These are phyloP conservation scores for Phytophthora kernoviae DNA, from an alignment of 352 stramenopile genomes.

Conservation along the genomic window DNA sequence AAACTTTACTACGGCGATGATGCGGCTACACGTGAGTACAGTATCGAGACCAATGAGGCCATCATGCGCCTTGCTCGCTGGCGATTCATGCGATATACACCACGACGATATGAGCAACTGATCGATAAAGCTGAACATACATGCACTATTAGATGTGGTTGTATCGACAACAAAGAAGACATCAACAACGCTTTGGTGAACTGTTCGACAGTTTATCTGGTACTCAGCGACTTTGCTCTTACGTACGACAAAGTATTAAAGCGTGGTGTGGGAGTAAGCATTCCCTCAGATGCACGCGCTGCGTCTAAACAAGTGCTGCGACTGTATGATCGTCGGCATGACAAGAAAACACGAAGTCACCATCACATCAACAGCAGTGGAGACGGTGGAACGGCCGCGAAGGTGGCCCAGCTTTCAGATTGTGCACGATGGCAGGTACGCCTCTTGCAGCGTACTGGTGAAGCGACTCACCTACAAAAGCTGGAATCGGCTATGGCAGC, in stretches of 20 bases:
- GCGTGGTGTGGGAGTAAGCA: constrained; percentile 31
- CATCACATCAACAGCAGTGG: constrained; percentile 1
- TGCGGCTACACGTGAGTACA: constrained; percentile 59
- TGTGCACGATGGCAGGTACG: constrained; percentile 58
- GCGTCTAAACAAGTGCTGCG: constrained; percentile 6
- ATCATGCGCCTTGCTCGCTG: constrained; percentile 60
- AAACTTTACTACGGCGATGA: constrained; percentile 65
- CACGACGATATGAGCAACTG: constrained; percentile 10
- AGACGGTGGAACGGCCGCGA: not conserved
- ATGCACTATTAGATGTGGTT: not conserved
- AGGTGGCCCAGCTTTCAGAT: constrained; percentile 10
- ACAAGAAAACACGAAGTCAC: constrained; percentile 9
- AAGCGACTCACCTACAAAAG: constrained; percentile 24
- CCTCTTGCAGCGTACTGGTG: constrained; percentile 40
- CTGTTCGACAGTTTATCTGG: constrained; percentile 41
- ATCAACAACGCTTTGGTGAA: constrained; percentile 42
- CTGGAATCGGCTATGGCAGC: constrained; percentile 26
- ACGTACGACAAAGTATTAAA: constrained; percentile 32
- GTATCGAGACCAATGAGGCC: constrained; percentile 62
- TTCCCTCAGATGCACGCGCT: constrained; percentile 8
- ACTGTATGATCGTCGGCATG: constrained; percentile 1
- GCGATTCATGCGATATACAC: constrained; percentile 37
- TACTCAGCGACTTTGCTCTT: constrained; percentile 44
- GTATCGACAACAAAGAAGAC: constrained; percentile 12
- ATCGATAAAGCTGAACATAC: not conserved